Base-by-base conservation (phyloP, 257 asterid species). In the Dorcoceras hygrometricum region DNA sequence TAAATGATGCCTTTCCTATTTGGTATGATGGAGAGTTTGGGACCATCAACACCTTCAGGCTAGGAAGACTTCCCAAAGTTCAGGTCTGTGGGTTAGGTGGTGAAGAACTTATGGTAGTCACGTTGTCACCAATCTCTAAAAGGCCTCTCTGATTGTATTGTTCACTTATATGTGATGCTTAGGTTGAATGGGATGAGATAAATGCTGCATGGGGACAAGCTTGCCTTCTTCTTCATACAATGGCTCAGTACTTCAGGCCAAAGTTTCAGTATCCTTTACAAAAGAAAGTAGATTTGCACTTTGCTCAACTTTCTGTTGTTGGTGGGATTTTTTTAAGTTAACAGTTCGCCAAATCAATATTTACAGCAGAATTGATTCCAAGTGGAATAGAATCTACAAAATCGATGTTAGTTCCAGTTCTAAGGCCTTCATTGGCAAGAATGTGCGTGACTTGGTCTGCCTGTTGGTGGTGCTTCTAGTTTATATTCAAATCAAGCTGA, bases 151-250 rank as follows among this genome's bases (percentile, higher is more conserved):
- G 27, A 32, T 61, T 67, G 63, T 27, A 14, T 29, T 46, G 0
- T 20, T 66, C 55, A 32, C 18, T 63, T 43, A 48, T 27, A 0
- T 64, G 39, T 12, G 36, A 68, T 57, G 68, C 48, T 63, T 70
- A 94, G 99, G 99, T 94, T 73, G 99, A 94, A 80, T 94, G 99
- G 99, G 99, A 94, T 71, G 97, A 94, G 90, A 90, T 94, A 81
- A 90, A 94, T 85, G 99, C 99, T 69, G 97, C 99, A 46, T 90
- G 99, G 97, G 99, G 99, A 55, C 99, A 94, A 81, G 95, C 97
- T 48, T 94, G 99, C 77, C 96, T 94, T 76, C 96, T 94, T 57
- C 97, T 94, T 69, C 99, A 90, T 74, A 90, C 96, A 12, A 94
- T 94, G 99, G 96, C 96, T 78, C 96, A 94, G 51, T 84, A 94